Conservation (phyloP, 192 early-diverging fungal species). For the Entrophospora sp. region DNA sequence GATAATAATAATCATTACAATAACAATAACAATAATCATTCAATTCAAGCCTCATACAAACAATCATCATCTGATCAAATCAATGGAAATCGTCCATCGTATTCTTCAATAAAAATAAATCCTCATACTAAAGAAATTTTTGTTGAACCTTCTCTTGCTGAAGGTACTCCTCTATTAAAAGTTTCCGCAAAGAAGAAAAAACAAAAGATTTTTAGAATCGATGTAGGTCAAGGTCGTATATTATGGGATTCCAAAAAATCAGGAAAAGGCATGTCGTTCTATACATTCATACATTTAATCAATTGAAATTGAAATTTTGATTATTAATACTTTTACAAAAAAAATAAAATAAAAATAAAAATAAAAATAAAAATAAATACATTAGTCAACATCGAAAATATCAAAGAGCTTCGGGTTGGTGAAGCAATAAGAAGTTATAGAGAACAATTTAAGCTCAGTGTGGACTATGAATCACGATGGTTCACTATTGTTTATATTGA, state of each 20-base stretch:
- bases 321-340: no score
- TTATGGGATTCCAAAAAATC: conserved; percentile 39
- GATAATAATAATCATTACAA: not conserved
- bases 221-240: conserved; percentile 33
- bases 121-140: not conserved
- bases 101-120: not conserved
- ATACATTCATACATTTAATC: no score
- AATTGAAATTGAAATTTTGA: no score
- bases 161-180: conserved; percentile 31
- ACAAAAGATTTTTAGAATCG: conserved; percentile 30
- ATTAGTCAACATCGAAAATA: conserved; percentile 39
- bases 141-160: conserved; percentile 14
- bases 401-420: conserved; percentile 35
- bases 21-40: not conserved
- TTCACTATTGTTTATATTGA: conserved; percentile 35
- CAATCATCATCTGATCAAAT: not conserved
- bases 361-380: no score
- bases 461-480: conserved; percentile 31
- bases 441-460: conserved; percentile 26
- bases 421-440: conserved; percentile 33
- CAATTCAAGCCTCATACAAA: not conserved
- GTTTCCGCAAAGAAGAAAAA: conserved; percentile 35
- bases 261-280: conserved; percentile 30
- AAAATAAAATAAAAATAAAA: no score
- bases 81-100: no score